Percentiles rank a stretch among this genome's conserved stretches.
These are phyloP conservation scores for Mycosphaerella sp. DNA, from an alignment of 2,329 filamentous ascomycete genomes.

Conservation along the genomic window DNA sequence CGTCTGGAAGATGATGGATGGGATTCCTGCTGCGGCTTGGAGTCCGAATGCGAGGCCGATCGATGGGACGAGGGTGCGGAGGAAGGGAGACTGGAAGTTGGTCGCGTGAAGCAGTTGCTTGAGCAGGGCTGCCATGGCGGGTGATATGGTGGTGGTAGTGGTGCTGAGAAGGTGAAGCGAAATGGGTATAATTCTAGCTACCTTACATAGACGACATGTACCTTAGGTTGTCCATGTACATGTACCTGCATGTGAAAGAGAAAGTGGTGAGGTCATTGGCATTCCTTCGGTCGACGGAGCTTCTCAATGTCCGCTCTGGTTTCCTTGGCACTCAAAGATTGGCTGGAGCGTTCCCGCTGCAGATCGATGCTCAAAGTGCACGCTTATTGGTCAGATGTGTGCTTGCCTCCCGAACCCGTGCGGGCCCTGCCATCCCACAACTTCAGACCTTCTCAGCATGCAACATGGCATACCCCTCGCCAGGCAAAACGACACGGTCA, in stretches of 20 bases:
- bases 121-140: conserved; percentile 34
- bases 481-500: too few relatives aligned
- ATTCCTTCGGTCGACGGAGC: neutral
- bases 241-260: conserved; percentile 1
- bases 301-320: conserved; percentile 2
- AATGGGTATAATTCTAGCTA: neutral
- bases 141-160: neutral
- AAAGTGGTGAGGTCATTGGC: conserved; percentile 12
- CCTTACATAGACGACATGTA: too few relatives aligned
- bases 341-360: too few relatives aligned
- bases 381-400: too few relatives aligned
- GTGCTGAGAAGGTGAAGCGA: too few relatives aligned
- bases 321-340: too few relatives aligned
- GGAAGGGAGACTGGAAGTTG: conserved; percentile 56
- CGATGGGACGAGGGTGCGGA: conserved; percentile 57
- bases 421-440: too few relatives aligned
- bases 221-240: neutral
- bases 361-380: too few relatives aligned
- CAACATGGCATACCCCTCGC: too few relatives aligned
- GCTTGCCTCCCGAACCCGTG: too few relatives aligned
- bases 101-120: conserved; percentile 53
- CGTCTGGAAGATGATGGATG: conserved; percentile 54
- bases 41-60: conserved; percentile 58
- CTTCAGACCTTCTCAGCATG: too few relatives aligned
- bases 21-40: conserved; percentile 57